Base-by-base conservation (phyloP, 352 stramenopile species). In the Blastocystis sp. region DNA sequence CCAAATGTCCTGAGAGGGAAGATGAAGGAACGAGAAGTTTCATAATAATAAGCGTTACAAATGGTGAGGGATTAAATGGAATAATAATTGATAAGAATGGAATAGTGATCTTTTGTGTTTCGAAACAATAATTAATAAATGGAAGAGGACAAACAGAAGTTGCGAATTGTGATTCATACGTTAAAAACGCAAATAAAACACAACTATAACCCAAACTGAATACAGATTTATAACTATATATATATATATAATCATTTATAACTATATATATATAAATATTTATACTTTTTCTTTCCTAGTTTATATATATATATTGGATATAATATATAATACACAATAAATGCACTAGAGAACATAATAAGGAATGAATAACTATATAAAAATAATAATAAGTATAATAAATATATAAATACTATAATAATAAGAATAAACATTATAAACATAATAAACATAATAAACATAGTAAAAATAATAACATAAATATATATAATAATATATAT, bases 161-260 rank as follows among this genome's bases (percentile, higher is more conserved):
- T 6, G 21, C 3, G 9, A 32, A 37, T 27, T 19, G 16, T 34
- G 16, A 13, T 16, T 5, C 7, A 33, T 27, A 34, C 16, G 36
- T 62, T 42, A 62, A 42, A 2, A 37, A 40, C 1, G 52, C 52
- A 13, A 62, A 62, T 10, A 62, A 42, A 30, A 62, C 52, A 34
- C 52, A 62, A 0, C 39, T 54, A 19, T 62, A 62, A 2, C 52
- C 52, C 2, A 62, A 9, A 4, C 33, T 28, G 39, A 39, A 62
- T 11, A 33, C 18, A n/a, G 19, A 46, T n/a, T 36, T n/a, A 33
- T 19, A 10, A 37, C 31, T 30, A 11, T 62, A 52, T 18, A n/a
- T 13, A 1, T 37, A 28, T 27, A 18, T 43, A 4, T 23, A 9
- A 23, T 43, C 4, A 4, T 0, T 43, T 43, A 4, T 23, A 6